Base-by-base conservation (phyloP, 352 stramenopile species). In the Phytophthora hibernalis region DNA sequence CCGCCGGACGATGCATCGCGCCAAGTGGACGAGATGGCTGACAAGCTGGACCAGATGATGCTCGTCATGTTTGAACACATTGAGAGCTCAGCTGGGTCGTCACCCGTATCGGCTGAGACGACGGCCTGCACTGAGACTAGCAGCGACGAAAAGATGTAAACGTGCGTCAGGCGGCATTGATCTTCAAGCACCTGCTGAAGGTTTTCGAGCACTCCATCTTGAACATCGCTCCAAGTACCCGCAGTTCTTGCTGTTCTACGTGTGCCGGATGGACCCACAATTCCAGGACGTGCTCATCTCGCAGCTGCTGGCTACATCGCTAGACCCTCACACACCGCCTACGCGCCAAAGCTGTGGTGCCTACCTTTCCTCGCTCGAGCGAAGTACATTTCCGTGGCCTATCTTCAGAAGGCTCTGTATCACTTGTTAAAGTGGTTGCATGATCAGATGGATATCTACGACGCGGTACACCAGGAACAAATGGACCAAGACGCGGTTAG, bases 301-400 rank as follows among this genome's bases (percentile, higher is more conserved):
- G 22, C 85, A 94, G 58, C 71, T 96, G 20, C 73, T 95, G 12
- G 73, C 84, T 1, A 80, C 83, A 24, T 92, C 82, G 49, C 77
- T 92, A 33, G 88, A 96, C 38, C 70, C 86, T 11, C 92, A 97
- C 49, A 89, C 71, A 60, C 90, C 96, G 8, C 86, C 92, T 12
- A 97, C 93, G 30, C 86, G 92, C 20, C 96, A 98, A 75, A 98
- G 89, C 62, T 96, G 92, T 59, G 91, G 92, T 15, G 98, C 94
- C 26, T 99, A 99, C 72, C 77, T 99, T 99, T 99, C 65, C 79
- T 99, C 15, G 97, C 92, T 53, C 87, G 97, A 26, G 93, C 95
- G 26, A 97, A 93, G 51, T 99, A 97, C 77, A 93, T 99, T 42
- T 90, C 85, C 24, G 75, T 97, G 8, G 89, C 92, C 21, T 98